These are phyloP conservation scores for Urochloa ruziziensis DNA, from an alignment of 176 grass and related monocot genomes.

Conservation along the genomic window DNA sequence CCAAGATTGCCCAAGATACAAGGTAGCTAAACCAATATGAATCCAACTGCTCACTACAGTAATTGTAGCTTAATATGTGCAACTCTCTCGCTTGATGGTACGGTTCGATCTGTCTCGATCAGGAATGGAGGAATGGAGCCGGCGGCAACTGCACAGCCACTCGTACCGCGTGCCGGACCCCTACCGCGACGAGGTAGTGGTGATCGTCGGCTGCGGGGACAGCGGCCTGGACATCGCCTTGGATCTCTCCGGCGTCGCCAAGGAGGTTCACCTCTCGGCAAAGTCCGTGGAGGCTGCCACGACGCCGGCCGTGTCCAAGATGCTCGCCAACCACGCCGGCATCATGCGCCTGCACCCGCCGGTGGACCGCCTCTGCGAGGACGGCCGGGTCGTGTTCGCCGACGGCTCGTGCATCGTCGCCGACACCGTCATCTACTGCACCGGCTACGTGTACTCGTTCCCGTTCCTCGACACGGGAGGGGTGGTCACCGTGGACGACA, in stretches of 20 bases:
- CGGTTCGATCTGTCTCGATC: background rate
- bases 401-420: constrained; percentile 14
- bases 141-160: constrained; percentile 45
- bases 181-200: constrained; percentile 32
- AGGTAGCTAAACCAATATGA: too few species aligned
- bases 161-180: constrained; percentile 43
- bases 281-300: background rate
- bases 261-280: constrained; percentile 28
- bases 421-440: constrained; percentile 47
- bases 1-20: constrained; percentile 14
- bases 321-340: constrained; percentile 1
- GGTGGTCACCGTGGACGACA: constrained; percentile 19
- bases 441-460: constrained; percentile 33
- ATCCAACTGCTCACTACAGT: too few species aligned
- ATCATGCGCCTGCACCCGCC: constrained; percentile 6
- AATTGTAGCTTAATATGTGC: too few species aligned
- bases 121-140: constrained; percentile 31
- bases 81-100: too few species aligned
- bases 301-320: too few species aligned
- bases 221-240: constrained; percentile 43
- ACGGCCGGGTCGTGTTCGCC: constrained; percentile 26
- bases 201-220: constrained; percentile 25
- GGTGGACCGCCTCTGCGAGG: background rate
- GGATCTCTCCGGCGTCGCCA: constrained; percentile 23
- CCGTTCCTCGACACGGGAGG: constrained; percentile 43